These are phyloP conservation scores for Senecio squalidus DNA, from an alignment of 140 eudicot genomes.

Conservation along the genomic window DNA sequence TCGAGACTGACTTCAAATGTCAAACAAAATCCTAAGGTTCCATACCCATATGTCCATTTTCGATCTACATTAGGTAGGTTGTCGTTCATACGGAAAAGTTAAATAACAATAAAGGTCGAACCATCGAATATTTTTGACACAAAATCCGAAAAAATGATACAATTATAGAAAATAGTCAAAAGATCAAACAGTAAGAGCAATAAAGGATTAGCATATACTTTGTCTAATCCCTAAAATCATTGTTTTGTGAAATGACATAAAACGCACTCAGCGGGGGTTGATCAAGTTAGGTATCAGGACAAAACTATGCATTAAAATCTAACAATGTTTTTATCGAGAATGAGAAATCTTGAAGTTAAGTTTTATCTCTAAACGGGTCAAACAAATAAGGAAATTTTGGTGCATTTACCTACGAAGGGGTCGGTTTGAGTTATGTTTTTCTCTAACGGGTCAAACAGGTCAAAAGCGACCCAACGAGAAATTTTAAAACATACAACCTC, in stretches of 20 bases:
- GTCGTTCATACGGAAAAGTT: neutral
- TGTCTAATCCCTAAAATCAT: neutral
- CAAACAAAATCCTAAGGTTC: neutral
- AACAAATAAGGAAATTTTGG: neutral
- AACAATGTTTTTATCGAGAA: neutral
- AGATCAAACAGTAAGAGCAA: neutral
- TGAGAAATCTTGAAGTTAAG: neutral
- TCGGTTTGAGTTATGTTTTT: too few relatives aligned
- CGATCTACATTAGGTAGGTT: neutral
- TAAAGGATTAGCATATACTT: neutral
- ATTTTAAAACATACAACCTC: too few relatives aligned
- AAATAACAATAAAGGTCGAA: neutral
- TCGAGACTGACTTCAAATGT: constrained; percentile 10
- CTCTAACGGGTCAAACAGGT: too few relatives aligned
- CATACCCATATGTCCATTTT: neutral
- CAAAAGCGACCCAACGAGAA: too few relatives aligned
- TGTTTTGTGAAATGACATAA: constrained; percentile 8
- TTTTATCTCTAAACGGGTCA: neutral
- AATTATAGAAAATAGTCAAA: neutral
- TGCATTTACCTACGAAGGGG: neutral
- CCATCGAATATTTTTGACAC: neutral
- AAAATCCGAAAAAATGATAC: neutral
- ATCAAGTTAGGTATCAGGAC: neutral
- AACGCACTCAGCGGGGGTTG: neutral
- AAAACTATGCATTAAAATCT: constrained; percentile 5